Evolutionary conservation across 2,329 filamentous ascomycete genomes (phyloP).

Genomic region (Epichloe festucae): DNA sequence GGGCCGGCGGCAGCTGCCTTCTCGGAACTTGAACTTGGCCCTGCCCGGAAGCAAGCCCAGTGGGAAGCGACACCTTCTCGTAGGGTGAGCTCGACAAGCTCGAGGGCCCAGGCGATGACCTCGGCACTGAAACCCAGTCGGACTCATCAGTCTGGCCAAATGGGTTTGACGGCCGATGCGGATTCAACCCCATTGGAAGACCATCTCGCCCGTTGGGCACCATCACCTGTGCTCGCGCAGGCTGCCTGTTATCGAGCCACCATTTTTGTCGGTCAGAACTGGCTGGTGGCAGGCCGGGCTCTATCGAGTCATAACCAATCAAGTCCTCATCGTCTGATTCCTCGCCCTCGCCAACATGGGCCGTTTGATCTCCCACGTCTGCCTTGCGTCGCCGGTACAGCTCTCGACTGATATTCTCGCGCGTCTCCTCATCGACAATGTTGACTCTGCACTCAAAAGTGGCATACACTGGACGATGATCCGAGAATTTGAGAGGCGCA

Average conservation of each 20-base stretch:
- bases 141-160: slow-evolving; percentile 62
- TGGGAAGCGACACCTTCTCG: slow-evolving; percentile 42
- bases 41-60: slow-evolving; percentile 27
- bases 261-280: slow-evolving; percentile 58
- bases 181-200: slow-evolving; percentile 53
- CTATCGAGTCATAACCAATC: slow-evolving; percentile 69
- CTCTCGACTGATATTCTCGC: slow-evolving; percentile 58
- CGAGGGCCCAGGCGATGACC: slow-evolving; percentile 39
- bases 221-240: slow-evolving; percentile 59
- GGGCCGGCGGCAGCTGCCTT: slow-evolving; percentile 39
- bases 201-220: slow-evolving; percentile 42
- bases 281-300: slow-evolving; percentile 59
- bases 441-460: slow-evolving; percentile 75
- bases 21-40: slow-evolving; percentile 27
- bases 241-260: slow-evolving; percentile 59
- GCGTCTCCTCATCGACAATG: slow-evolving; percentile 62
- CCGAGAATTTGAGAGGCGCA: slow-evolving; percentile 76
- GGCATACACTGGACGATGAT: slow-evolving; percentile 91
- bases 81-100: slow-evolving; percentile 48
- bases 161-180: slow-evolving; percentile 65
- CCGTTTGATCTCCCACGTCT: slow-evolving; percentile 48
- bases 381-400: slow-evolving; percentile 59
- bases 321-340: slow-evolving; percentile 67
- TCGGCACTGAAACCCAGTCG: slow-evolving; percentile 66
- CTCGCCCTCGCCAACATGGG: slow-evolving; percentile 36